Percentiles rank a stretch among this genome's conserved stretches.
These are phyloP conservation scores for Aspergillus heteromorphus DNA, from an alignment of 495 filamentous ascomycete species.

Conservation along the genomic window DNA sequence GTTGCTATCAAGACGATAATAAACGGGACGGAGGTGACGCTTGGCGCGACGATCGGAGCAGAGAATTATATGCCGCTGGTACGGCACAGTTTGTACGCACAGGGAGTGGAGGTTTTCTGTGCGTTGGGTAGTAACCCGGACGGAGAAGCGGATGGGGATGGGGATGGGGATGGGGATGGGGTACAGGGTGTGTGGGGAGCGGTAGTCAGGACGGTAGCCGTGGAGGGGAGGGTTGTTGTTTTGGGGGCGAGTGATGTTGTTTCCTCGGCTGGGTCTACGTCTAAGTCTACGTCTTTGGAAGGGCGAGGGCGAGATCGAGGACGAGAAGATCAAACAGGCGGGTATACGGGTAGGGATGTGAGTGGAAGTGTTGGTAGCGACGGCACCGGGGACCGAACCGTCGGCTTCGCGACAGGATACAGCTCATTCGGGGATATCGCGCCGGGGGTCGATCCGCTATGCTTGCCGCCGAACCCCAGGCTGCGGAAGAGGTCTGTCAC, in stretches of 20 bases:
- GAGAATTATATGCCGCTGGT: not conserved
- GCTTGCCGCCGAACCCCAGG: not conserved
- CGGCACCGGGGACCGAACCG: too few relatives aligned
- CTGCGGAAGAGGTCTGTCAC: not conserved
- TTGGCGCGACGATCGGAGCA: not conserved
- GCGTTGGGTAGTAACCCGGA: not conserved
- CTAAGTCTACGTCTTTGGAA: too few relatives aligned
- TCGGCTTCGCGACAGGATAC: not conserved
- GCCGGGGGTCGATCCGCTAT: not conserved
- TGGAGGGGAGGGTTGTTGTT: not conserved
- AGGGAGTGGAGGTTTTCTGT: not conserved
- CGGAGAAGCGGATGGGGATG: not conserved
- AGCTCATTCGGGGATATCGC: not conserved
- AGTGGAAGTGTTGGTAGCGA: too few relatives aligned
- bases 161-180: not conserved
- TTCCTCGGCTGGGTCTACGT: too few relatives aligned
- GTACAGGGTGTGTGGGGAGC: not conserved
- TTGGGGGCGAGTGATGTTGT: not conserved
- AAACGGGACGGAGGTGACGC: not conserved
- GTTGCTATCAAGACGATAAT: not conserved
- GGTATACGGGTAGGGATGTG: too few relatives aligned
- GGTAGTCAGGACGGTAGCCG: not conserved
- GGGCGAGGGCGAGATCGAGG: too few relatives aligned
- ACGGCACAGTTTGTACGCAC: not conserved
- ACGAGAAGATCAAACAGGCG: too few relatives aligned